Evolutionary conservation across 352 stramenopile species (phyloP).

Genomic region (Phytopythium boreale): DNA sequence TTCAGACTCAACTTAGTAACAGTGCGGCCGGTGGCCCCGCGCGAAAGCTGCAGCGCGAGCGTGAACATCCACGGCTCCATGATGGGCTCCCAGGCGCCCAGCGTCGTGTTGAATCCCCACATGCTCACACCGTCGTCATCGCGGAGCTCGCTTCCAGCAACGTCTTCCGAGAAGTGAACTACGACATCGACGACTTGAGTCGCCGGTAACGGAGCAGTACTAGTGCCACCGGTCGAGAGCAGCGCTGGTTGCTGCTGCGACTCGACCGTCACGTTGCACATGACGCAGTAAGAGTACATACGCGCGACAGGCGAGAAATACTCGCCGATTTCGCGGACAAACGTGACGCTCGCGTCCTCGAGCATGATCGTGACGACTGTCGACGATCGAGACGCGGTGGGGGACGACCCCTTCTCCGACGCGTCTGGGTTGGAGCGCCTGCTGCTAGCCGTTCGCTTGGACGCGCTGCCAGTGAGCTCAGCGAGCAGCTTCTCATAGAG

Average conservation of each 20-base stretch:
- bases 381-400: constrained; percentile 15
- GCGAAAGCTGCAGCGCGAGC: constrained; percentile 28
- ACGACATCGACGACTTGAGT: constrained; percentile 25
- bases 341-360: constrained; percentile 65
- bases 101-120: constrained; percentile 72
- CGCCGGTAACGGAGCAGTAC: neutral
- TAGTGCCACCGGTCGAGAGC: neutral
- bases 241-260: constrained; percentile 4
- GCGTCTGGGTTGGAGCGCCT: neutral
- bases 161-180: constrained; percentile 64
- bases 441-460: constrained; percentile 6
- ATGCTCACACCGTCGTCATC: constrained; percentile 74
- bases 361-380: constrained; percentile 50
- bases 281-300: constrained; percentile 58
- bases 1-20: constrained; percentile 46
- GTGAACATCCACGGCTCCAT: constrained; percentile 77
- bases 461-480: constrained; percentile 3
- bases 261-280: constrained; percentile 59
- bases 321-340: constrained; percentile 70
- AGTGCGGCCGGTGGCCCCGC: constrained; percentile 43
- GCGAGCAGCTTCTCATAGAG: constrained; percentile 7
- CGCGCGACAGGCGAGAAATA: constrained; percentile 69
- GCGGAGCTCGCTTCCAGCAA: constrained; percentile 25
- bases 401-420: constrained; percentile 12
- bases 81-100: constrained; percentile 79